phyloP scores from a whole-genome alignment of 306 rosid species.

The Ormosia semicastrata region DNA sequence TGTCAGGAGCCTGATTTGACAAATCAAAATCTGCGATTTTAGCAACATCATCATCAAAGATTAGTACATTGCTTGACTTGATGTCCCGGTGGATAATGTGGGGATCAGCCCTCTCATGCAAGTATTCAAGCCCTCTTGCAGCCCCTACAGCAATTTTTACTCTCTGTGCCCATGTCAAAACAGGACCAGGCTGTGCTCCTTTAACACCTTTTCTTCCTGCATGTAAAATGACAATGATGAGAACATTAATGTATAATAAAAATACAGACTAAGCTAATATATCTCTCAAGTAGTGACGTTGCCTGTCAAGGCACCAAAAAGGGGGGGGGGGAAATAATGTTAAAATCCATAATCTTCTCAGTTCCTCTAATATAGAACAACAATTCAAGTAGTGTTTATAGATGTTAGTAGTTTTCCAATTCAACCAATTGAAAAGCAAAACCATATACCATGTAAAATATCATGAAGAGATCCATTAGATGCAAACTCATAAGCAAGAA shows the following conservation, averaged over 20 bases:
- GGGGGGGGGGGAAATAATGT: neutral
- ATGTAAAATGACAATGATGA: slow-evolving; percentile 9
- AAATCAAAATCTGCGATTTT: slow-evolving; percentile 95
- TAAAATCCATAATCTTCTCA: slow-evolving; percentile 11
- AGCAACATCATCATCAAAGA: slow-evolving; percentile 88
- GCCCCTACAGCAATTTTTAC: slow-evolving; percentile 98
- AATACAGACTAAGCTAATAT: neutral
- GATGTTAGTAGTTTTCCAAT: neutral
- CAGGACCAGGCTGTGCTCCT: slow-evolving; percentile 97
- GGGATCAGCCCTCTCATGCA: slow-evolving; percentile 89
- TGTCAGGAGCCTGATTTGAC: slow-evolving; percentile 98
- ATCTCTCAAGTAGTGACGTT: neutral
- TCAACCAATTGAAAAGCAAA: slow-evolving; percentile 19
- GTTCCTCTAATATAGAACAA: slow-evolving; percentile 4
- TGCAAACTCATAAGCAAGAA: slow-evolving; percentile 90
- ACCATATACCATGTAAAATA: slow-evolving; percentile 79
- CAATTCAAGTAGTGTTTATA: neutral
- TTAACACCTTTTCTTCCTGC: slow-evolving; percentile 96
- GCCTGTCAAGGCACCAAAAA: slow-evolving; percentile 3
- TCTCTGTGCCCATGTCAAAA: slow-evolving; percentile 86
- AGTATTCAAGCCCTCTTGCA: slow-evolving; percentile 90
- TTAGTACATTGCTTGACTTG: slow-evolving; percentile 90
- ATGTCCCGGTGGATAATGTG: slow-evolving; percentile 90
- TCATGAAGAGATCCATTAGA: slow-evolving; percentile 98
- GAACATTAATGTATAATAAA: neutral